Evolutionary conservation across 139 green algal species (phyloP).

Genomic region (Yamagishiella unicocca): DNA sequence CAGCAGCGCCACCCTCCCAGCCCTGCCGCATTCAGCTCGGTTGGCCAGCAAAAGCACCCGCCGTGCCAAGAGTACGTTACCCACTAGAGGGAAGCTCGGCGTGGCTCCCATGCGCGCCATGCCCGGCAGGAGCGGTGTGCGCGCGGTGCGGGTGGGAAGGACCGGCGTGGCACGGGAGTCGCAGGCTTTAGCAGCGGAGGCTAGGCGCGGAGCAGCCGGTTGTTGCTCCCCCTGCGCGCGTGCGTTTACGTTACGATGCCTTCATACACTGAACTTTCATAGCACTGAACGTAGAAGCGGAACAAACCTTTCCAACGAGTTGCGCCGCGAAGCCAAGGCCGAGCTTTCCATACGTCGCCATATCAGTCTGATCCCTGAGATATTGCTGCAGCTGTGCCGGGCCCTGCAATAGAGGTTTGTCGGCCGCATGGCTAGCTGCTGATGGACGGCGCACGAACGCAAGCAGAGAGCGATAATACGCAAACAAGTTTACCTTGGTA

Average conservation of each 20-base stretch:
- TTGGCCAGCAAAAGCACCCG: background rate
- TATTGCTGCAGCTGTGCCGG: conserved; percentile 26
- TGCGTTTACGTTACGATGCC: no score
- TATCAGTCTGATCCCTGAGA: background rate
- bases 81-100: background rate
- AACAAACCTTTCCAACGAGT: background rate
- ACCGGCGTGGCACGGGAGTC: background rate
- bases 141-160: background rate
- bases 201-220: background rate
- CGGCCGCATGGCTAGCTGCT: background rate
- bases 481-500: background rate
- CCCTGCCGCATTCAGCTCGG: background rate
- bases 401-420: background rate
- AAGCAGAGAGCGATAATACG: no score
- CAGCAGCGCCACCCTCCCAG: no score
- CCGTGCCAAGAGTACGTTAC: background rate
- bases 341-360: background rate
- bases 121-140: conserved; percentile 10
- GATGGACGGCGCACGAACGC: no score
- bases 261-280: no score
- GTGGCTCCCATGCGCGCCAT: background rate
- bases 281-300: no score
- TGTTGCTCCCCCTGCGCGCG: background rate
- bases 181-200: background rate
- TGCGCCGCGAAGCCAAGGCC: conserved; percentile 29